These are phyloP conservation scores for Camelina laxa DNA, from an alignment of 345 rosid genomes.

Conservation along the genomic window DNA sequence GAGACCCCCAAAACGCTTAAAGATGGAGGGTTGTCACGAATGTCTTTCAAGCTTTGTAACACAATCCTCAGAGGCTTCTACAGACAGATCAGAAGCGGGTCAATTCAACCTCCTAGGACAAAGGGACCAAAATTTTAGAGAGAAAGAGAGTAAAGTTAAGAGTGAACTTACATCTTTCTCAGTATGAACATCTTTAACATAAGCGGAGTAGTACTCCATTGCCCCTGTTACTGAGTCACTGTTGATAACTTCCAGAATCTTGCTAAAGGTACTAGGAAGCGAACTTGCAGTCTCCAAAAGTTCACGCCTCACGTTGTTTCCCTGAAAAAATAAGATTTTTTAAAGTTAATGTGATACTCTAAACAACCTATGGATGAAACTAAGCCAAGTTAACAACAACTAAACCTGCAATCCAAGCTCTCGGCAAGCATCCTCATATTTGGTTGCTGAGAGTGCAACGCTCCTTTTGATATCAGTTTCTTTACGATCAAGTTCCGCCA, in stretches of 20 bases:
- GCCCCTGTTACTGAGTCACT: slow-evolving; percentile 73
- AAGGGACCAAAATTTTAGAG: background rate
- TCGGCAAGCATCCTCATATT: slow-evolving; percentile 88
- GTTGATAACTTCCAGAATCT: slow-evolving; percentile 74
- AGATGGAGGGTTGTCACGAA: slow-evolving; percentile 80
- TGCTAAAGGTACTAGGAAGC: slow-evolving; percentile 76
- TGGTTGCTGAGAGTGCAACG: slow-evolving; percentile 78
- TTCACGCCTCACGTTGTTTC: slow-evolving; percentile 84
- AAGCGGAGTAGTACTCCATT: slow-evolving; percentile 77
- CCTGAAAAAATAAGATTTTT: slow-evolving; percentile 52
- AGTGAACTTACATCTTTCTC: slow-evolving; percentile 78
- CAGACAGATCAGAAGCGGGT: slow-evolving; percentile 42
- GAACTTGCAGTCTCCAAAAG: slow-evolving; percentile 90
- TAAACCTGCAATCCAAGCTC: slow-evolving; percentile 97
- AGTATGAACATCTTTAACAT: slow-evolving; percentile 81
- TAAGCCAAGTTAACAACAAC: slow-evolving; percentile 22
- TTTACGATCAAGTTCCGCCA: slow-evolving; percentile 89
- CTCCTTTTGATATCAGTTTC: slow-evolving; percentile 91
- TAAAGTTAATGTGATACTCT: slow-evolving; percentile 5
- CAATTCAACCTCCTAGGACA: slow-evolving; percentile 9
- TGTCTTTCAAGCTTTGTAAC: slow-evolving; percentile 64
- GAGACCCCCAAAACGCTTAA: slow-evolving; percentile 63
- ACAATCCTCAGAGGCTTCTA: slow-evolving; percentile 63
- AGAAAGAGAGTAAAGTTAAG: slow-evolving; percentile 8
- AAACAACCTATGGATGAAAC: slow-evolving; percentile 28